These are phyloP conservation scores for Thymus mandschuricus DNA, from an alignment of 257 asterid species.

Conservation along the genomic window DNA sequence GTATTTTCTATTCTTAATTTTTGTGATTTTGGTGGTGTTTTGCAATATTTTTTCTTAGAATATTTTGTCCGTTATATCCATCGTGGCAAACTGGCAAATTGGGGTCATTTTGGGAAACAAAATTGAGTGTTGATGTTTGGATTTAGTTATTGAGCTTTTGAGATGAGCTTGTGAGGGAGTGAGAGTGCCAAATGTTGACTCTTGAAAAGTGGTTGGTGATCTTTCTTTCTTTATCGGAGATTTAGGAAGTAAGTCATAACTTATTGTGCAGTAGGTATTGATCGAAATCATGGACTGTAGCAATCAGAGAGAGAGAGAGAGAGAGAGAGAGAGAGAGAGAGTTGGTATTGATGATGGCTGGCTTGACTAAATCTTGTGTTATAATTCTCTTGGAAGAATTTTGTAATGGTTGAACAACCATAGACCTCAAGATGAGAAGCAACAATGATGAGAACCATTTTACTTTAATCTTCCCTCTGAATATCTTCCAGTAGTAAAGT, in stretches of 20 bases:
- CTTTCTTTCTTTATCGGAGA: constrained; percentile 15
- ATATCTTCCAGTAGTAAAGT: constrained; percentile 24
- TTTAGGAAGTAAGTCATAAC: constrained; percentile 21
- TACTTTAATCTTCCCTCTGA: constrained; percentile 9
- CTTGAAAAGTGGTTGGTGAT: constrained; percentile 26
- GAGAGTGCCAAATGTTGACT: constrained; percentile 18
- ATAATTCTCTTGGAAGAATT: constrained; percentile 6
- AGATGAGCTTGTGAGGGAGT: constrained; percentile 23
- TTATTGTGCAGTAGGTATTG: constrained; percentile 1
- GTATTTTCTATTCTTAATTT: constrained; percentile 1
- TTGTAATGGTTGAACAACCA: constrained; percentile 23
- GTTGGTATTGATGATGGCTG: constrained; percentile 25
- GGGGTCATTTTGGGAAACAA: constrained; percentile 19
- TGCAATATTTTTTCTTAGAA: not conserved
- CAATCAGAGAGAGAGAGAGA: constrained; percentile 26
- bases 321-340: constrained; percentile 32
- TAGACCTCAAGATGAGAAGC: constrained; percentile 31
- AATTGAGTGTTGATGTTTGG: constrained; percentile 12
- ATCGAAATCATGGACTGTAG: not conserved
- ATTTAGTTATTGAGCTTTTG: constrained; percentile 22
- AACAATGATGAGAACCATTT: constrained; percentile 15
- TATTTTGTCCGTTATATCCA: not conserved
- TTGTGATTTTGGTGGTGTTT: constrained; percentile 10
- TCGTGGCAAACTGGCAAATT: not conserved
- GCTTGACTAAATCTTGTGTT: constrained; percentile 19